These are phyloP conservation scores for Solanum sitiens DNA, from an alignment of 257 asterid species.

Conservation along the genomic window DNA sequence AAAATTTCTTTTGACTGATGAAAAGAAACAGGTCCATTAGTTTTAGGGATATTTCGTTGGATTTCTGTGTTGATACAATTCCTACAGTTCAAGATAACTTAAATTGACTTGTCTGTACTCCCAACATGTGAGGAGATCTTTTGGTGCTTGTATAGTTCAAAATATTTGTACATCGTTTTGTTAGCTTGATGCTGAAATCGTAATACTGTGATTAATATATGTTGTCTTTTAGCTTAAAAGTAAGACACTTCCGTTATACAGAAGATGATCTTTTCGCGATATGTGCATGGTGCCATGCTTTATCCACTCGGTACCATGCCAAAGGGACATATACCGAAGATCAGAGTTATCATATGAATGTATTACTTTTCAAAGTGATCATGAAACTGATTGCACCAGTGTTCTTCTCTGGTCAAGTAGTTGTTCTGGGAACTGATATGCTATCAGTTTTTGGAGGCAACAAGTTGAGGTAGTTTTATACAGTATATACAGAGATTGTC, in stretches of 20 bases:
- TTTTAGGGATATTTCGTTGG: background rate
- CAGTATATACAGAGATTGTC: too few species aligned
- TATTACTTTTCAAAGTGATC: background rate
- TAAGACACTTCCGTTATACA: background rate
- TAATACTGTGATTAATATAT: background rate
- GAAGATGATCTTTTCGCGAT: background rate
- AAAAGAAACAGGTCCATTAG: background rate
- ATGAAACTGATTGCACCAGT: background rate
- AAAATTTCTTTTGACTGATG: background rate
- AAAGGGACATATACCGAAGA: background rate
- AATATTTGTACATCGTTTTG: background rate
- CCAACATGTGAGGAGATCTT: background rate
- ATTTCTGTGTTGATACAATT: background rate
- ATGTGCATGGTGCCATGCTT: background rate
- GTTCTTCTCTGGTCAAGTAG: background rate
- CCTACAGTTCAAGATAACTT: background rate
- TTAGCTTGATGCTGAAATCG: background rate
- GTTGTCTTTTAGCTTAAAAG: background rate
- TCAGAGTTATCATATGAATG: background rate
- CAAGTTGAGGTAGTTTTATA: too few species aligned
- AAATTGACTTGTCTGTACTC: background rate
- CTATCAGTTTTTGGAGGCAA: background rate
- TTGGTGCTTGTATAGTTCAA: background rate
- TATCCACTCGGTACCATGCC: background rate
- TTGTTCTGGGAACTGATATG: background rate